Percentiles rank a stretch among this genome's conserved stretches.
Conservation (phyloP, 225 moss, liverwort and hornwort species). For the Asterella californica region DNA sequence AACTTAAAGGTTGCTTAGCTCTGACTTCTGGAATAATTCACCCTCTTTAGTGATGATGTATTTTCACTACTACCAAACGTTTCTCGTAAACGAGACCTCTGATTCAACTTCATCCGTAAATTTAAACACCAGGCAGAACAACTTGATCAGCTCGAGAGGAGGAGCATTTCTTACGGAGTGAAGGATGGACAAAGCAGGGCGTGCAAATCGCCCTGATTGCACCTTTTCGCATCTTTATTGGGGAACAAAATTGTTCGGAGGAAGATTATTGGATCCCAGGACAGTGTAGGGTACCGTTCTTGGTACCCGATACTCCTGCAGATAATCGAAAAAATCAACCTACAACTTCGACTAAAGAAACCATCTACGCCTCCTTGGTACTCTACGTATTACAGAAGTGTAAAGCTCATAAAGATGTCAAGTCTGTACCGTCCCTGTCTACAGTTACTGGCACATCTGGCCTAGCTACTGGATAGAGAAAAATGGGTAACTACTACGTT, state of each 20-base stretch:
- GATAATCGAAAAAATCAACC: conserved; percentile 15
- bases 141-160: too few species aligned
- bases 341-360: not conserved
- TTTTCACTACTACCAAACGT: too few species aligned
- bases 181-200: not conserved
- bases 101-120: too few species aligned
- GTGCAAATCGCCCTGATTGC: conserved; percentile 9
- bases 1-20: too few species aligned
- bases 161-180: not conserved
- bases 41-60: too few species aligned
- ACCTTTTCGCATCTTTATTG: conserved; percentile 13
- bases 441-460: not conserved
- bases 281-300: not conserved
- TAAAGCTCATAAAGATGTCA: not conserved
- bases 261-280: conserved; percentile 12
- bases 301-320: not conserved
- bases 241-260: conserved; percentile 19
- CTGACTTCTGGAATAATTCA: too few species aligned
- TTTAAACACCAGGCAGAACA: too few species aligned
- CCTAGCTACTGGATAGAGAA: not conserved
- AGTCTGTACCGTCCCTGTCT: not conserved
- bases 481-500: not conserved
- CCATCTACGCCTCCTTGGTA: conserved; percentile 5
- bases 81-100: too few species aligned
- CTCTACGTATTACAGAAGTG: not conserved